Base-by-base conservation (phyloP, 345 rosid genomes). In the Acer saccharum region DNA sequence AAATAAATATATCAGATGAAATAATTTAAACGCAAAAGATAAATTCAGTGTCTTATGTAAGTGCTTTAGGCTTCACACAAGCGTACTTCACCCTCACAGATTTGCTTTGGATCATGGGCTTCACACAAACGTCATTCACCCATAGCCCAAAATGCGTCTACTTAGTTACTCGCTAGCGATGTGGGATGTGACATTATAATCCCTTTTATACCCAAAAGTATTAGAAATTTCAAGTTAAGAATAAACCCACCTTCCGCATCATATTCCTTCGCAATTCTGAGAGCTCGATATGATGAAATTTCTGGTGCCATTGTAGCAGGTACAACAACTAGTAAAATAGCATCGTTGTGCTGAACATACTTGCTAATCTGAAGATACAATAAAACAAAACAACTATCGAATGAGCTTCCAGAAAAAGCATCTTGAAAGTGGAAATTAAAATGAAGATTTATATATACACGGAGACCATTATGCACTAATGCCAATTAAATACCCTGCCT, bases 291-390 rank as follows among this genome's bases (percentile, higher is more conserved):
- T n/a, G 98, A 89, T 35, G 98, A 90, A 85, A 97, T 85, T 90
- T 97, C 99, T 20, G 94, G 89, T 58, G 98, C 90, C 82, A 90
- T 95, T 81, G 76, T 83, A 81, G 99, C 99, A 81, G 99, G 98
- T 80, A 97, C 76, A 60, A 94, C 83, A 81, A 97, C 94, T 62
- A 97, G 84, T 84, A 97, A 84, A 79, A 97, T 94, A 71, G 98
- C 97, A 87, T 94, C 99, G 74, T 86, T 97, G 82, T 82, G 98
- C 82, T 93, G 88, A 69, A 65, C 93, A 86, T 88, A 91, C 72
- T 91, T 95, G 58, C 95, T 68, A 67, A 94, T 83, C 99, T 97
- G 87, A 77, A 75, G 54, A 71, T 54, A 65, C 74, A 81, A 52
- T 25, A 79, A 71, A 71, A 57, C 21, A 41, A 65, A 12, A 73